Evolutionary conservation across 1,139 yeast species (phyloP).

Genomic region (Trichomonascaceae sp.): DNA sequence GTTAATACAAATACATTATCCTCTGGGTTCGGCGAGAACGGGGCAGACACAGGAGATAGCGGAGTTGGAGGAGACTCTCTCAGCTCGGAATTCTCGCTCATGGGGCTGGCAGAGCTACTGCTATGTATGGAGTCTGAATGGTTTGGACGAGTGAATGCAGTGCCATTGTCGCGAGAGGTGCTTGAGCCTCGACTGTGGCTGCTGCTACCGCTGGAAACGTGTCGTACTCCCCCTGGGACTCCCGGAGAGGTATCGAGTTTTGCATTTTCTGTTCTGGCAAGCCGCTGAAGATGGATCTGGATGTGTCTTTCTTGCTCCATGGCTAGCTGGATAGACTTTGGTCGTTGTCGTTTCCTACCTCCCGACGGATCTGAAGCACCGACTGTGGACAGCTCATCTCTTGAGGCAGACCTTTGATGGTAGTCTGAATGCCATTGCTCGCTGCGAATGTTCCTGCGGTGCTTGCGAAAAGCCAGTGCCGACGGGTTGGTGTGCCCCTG

Average conservation of each 20-base stretch:
- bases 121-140: background rate
- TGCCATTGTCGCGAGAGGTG: background rate
- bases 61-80: slow-evolving; percentile 1
- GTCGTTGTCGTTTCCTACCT: too few species aligned
- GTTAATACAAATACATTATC: slow-evolving; percentile 9
- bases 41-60: background rate
- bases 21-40: slow-evolving; percentile 1
- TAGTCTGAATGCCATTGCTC: too few species aligned
- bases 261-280: slow-evolving; percentile 25
- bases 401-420: too few species aligned
- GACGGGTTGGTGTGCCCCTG: too few species aligned
- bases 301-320: slow-evolving; percentile 17
- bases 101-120: background rate
- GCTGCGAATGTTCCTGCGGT: too few species aligned
- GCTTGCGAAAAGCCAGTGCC: too few species aligned
- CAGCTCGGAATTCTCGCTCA: background rate
- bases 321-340: slow-evolving; percentile 10
- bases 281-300: slow-evolving; percentile 20
- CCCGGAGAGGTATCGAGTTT: slow-evolving; percentile 6
- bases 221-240: background rate
- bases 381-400: too few species aligned
- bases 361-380: too few species aligned
- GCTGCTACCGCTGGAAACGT: background rate
- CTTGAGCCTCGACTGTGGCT: background rate
- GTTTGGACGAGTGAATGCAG: background rate